phyloP scores from a whole-genome alignment of 2,329 filamentous ascomycete genomes.

The Cladophialophora bantiana region DNA sequence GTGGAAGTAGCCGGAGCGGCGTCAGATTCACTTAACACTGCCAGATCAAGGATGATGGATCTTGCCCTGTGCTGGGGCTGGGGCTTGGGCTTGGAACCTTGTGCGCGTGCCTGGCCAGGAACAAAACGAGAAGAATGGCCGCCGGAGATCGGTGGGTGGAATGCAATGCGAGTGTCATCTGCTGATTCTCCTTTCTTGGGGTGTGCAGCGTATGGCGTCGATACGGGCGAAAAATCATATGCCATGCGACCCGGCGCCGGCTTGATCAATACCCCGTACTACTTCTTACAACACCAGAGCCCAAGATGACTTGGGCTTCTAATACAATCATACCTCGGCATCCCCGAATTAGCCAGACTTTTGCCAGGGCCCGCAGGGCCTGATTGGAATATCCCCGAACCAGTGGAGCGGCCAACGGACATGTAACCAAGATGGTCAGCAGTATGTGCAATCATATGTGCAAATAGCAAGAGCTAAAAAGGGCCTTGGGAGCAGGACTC shows the following conservation, averaged over 20 bases:
- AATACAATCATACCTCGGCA: slow-evolving; percentile 11
- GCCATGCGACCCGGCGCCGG: not conserved
- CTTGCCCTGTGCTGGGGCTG: not conserved
- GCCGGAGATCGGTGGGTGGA: not conserved
- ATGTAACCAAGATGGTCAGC: slow-evolving; percentile 8
- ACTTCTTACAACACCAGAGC: too few relatives aligned
- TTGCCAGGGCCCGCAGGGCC: slow-evolving; percentile 7
- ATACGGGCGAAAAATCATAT: not conserved
- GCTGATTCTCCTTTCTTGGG: not conserved
- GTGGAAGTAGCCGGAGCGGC: not conserved
- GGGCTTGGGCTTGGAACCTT: not conserved
- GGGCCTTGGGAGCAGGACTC: not conserved
- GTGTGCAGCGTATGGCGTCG: too few relatives aligned
- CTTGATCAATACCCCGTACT: too few relatives aligned
- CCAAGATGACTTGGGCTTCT: not conserved
- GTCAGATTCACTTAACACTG: not conserved
- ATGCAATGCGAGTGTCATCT: not conserved
- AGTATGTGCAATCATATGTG: not conserved
- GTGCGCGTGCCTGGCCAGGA: not conserved
- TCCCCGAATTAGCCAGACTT: slow-evolving; percentile 13
- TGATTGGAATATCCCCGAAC: not conserved
- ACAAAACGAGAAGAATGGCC: not conserved
- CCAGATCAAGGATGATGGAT: not conserved
- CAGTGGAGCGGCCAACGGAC: not conserved
- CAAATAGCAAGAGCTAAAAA: not conserved